Evolutionary conservation across 108 stramenopile genomes (phyloP).

Genomic region (Asterionellopsis glacialis): DNA sequence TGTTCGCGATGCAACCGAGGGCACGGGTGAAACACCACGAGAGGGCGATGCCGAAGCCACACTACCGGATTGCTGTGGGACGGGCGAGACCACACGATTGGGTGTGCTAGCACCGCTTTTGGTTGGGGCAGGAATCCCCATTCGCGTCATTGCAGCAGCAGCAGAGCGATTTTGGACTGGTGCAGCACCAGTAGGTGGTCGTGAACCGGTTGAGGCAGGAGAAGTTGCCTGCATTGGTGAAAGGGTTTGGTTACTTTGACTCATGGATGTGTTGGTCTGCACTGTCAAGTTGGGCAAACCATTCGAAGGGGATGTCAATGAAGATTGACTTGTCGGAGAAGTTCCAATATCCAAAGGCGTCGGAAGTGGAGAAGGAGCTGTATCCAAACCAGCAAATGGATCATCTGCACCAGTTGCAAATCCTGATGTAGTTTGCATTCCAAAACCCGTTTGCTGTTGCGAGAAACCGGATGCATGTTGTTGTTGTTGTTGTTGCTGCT

Average conservation of each 20-base stretch:
- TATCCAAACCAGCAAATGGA: conserved; percentile 80
- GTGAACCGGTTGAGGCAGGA: conserved; percentile 1
- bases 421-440: conserved; percentile 25
- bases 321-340: not conserved
- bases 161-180: conserved; percentile 4
- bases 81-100: not conserved
- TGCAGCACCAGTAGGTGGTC: conserved; percentile 1
- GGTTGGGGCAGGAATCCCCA: conserved; percentile 5
- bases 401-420: conserved; percentile 47
- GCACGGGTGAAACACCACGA: not conserved
- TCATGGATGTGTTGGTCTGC: not conserved
- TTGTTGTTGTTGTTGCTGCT: no score
- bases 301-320: conserved; percentile 10
- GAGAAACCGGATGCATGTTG: not conserved
- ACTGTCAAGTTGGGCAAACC: not conserved
- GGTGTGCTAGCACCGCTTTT: conserved; percentile 1
- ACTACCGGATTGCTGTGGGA: not conserved
- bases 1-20: not conserved
- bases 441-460: conserved; percentile 9
- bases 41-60: not conserved
- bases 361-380: conserved; percentile 12
- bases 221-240: conserved; percentile 5
- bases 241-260: not conserved
- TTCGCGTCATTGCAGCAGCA: conserved; percentile 8
- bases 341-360: not conserved